Evolutionary conservation across 2,329 filamentous ascomycete species (phyloP).

Genomic region (Chaetomium sp.): DNA sequence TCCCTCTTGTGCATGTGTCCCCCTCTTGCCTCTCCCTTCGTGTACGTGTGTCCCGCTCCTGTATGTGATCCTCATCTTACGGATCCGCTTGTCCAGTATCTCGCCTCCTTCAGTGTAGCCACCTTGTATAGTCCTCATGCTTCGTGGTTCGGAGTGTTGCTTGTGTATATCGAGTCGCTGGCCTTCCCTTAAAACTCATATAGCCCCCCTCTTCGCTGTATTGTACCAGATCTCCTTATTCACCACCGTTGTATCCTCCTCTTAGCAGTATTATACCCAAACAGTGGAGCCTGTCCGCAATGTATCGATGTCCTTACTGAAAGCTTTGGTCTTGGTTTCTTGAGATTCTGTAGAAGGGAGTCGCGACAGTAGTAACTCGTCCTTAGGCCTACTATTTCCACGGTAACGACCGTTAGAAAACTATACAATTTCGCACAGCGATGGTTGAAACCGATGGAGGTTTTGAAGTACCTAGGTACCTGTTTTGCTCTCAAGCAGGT

Average conservation of each 20-base stretch:
- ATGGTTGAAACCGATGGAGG: too few relatives aligned
- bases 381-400: not conserved
- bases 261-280: not conserved
- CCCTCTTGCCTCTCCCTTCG: not conserved
- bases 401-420: not conserved
- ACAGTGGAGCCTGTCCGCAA: not conserved
- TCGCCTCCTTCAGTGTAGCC: not conserved
- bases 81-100: too few relatives aligned
- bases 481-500: too few relatives aligned
- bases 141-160: not conserved
- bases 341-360: not conserved
- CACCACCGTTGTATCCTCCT: not conserved
- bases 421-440: too few relatives aligned
- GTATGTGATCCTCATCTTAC: not conserved
- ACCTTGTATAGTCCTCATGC: not conserved
- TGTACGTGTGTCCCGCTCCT: not conserved
- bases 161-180: not conserved
- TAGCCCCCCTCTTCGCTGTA: not conserved
- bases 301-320: not conserved
- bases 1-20: not conserved
- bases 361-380: not conserved
- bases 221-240: not conserved
- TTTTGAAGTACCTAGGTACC: too few relatives aligned
- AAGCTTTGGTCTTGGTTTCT: not conserved
- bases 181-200: not conserved